phyloP scores from a whole-genome alignment of 257 asterid species.

The Thymus quinquecostatus region DNA sequence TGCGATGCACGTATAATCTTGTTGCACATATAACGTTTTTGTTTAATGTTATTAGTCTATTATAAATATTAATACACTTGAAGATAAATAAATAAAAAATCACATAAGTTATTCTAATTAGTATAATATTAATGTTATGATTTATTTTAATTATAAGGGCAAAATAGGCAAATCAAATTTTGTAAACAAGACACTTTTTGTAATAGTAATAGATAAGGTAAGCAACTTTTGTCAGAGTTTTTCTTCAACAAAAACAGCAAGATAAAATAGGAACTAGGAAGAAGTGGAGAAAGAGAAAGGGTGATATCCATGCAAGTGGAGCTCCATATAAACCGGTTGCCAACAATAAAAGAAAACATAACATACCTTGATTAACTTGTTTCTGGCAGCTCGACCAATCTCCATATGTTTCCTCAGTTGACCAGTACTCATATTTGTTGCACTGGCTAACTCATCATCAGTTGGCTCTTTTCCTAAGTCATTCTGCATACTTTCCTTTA shows the following conservation, averaged over 20 bases:
- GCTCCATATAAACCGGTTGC: not conserved
- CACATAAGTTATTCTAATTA: too few species aligned
- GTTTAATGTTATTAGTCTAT: too few species aligned
- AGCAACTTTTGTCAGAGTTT: slow-evolving; percentile 12
- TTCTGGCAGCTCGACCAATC: slow-evolving; percentile 90
- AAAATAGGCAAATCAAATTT: too few species aligned
- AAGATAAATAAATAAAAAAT: too few species aligned
- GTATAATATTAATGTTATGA: too few species aligned
- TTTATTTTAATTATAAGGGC: too few species aligned
- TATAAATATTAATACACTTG: too few species aligned
- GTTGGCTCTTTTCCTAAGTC: slow-evolving; percentile 72
- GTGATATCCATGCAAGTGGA: slow-evolving; percentile 1
- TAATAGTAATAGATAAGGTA: too few species aligned
- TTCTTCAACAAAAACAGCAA: slow-evolving; percentile 2
- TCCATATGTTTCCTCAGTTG: slow-evolving; percentile 63
- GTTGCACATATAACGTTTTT: too few species aligned
- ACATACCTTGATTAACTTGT: slow-evolving; percentile 84
- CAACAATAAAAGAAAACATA: not conserved
- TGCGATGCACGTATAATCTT: too few species aligned
- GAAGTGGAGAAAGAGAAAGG: not conserved
- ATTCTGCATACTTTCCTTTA: slow-evolving; percentile 56
- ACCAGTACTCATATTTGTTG: slow-evolving; percentile 42
- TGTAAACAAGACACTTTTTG: too few species aligned
- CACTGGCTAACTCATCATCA: slow-evolving; percentile 69
- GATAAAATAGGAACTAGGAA: not conserved